Evolutionary conservation across 805 yeast species (phyloP), one percentile per base, ranked within the genome.

Genomic region (Priceomyces fermenticarens): DNA sequence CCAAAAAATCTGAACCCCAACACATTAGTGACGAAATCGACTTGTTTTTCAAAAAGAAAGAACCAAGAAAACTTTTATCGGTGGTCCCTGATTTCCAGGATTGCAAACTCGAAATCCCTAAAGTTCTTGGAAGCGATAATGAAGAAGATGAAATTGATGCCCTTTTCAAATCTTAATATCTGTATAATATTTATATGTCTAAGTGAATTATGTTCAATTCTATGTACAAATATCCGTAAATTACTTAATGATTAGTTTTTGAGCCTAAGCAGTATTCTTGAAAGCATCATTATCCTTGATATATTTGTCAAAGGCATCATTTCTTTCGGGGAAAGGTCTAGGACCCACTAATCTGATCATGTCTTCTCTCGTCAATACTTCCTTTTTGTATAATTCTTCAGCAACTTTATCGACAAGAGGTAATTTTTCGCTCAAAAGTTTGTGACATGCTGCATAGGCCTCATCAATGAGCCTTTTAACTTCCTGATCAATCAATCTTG

Each of bases 291-390:
- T 53, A 4, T 70, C 71, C 52, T 78, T 86, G 45, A 90, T 67
- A 55, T 90, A 90, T 60, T 87, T 88, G 62, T 88, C 96, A 63
- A 90, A 89, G 1, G 96, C 96, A 57, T 85, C 95, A 54, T 85
- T 85, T 58, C 80, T 75, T 56, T 85, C 88, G 11, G 81, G 78
- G 71, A 81, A 85, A 30, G 90, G 90, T 53, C 95, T 73, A 47
- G 83, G 80, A 1, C 95, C 95, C 28, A 85, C 71, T 29, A 87
- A 55, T 38, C 85, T 70, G 39, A 86, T 76, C 88, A 86, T 83
- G 57, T 86, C 95, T 47, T 80, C 83, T 58, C 95, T 77, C 0
- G 90, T 83, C 47, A 86, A 73, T n/a, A 83, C 88, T 57, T 86
- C 95, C 58, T 85, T 86, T 39, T 65, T 60, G 47, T 80, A 72